Conservation (phyloP, 2,329 filamentous ascomycete genomes). For the Elsinoe ampelina region DNA sequence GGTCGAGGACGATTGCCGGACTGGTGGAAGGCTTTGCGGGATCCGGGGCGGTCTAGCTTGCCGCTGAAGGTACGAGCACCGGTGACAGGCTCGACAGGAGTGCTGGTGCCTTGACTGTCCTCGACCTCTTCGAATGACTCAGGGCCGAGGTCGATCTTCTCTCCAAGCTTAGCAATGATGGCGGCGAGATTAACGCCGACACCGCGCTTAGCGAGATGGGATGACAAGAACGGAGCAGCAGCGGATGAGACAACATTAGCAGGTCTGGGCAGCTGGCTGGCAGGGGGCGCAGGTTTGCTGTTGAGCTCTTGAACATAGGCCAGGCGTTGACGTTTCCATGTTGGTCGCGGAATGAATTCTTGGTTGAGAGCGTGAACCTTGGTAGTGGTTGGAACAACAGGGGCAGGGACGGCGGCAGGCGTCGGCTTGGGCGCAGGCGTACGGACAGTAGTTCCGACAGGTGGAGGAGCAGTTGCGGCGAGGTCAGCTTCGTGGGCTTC, state of each 20-base stretch:
- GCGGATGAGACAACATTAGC: slow-evolving; percentile 10
- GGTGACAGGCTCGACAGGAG: not conserved
- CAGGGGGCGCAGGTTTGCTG: not conserved
- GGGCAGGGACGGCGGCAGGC: not conserved
- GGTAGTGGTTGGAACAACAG: not conserved
- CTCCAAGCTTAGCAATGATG: slow-evolving; percentile 23
- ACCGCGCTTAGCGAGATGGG: slow-evolving; percentile 32
- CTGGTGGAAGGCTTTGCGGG: slow-evolving; percentile 24
- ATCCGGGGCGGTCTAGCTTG: slow-evolving; percentile 19
- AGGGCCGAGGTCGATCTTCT: slow-evolving; percentile 26
- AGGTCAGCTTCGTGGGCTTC: slow-evolving; percentile 51
- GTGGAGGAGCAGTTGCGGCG: slow-evolving; percentile 13
- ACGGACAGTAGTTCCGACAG: not conserved
- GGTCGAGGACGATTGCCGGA: slow-evolving; percentile 24
- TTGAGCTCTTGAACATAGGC: slow-evolving; percentile 7
- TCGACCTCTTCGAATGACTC: slow-evolving; percentile 19
- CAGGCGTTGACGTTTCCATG: slow-evolving; percentile 16
- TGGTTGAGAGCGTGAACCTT: slow-evolving; percentile 16
- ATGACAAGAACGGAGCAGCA: slow-evolving; percentile 33
- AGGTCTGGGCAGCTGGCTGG: not conserved
- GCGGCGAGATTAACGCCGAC: slow-evolving; percentile 31
- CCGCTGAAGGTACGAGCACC: slow-evolving; percentile 18
- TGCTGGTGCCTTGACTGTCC: not conserved
- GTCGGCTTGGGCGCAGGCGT: slow-evolving; percentile 14
- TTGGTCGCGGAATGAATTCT: slow-evolving; percentile 14